These are phyloP conservation scores for Aspergillus sp. DNA, from an alignment of 2,329 filamentous ascomycete genomes.

Conservation along the genomic window DNA sequence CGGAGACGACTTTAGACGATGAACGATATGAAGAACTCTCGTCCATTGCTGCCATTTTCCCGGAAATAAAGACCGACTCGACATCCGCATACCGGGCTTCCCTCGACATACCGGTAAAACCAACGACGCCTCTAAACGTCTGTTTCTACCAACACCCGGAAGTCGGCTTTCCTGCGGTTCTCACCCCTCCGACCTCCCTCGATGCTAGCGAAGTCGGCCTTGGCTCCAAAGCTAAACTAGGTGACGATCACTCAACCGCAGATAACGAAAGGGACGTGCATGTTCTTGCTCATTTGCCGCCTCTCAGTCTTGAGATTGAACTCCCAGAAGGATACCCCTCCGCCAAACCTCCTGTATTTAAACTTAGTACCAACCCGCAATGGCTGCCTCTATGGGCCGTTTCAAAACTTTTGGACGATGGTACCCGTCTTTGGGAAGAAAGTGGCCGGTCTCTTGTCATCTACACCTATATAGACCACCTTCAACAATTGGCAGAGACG, in stretches of 20 bases:
- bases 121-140: slow-evolving; percentile 52
- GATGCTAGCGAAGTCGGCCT: slow-evolving; percentile 26
- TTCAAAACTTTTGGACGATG: slow-evolving; percentile 48
- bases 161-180: slow-evolving; percentile 30
- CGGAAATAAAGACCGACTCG: slow-evolving; percentile 56
- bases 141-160: slow-evolving; percentile 40
- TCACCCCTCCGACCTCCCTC: slow-evolving; percentile 45
- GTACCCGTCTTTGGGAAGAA: slow-evolving; percentile 58
- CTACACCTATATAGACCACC: slow-evolving; percentile 60
- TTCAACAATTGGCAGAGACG: slow-evolving; percentile 58
- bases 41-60: slow-evolving; percentile 62
- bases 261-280: slow-evolving; percentile 40
- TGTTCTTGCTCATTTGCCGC: slow-evolving; percentile 55
- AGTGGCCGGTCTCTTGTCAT: slow-evolving; percentile 57
- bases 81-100: slow-evolving; percentile 49
- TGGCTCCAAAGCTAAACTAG: slow-evolving; percentile 24
- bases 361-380: slow-evolving; percentile 48
- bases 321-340: slow-evolving; percentile 59
- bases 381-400: slow-evolving; percentile 55
- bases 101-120: slow-evolving; percentile 57
- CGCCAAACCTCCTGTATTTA: slow-evolving; percentile 50
- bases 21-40: slow-evolving; percentile 61
- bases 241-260: slow-evolving; percentile 16
- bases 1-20: slow-evolving; percentile 44
- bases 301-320: slow-evolving; percentile 53